A percentile compares a stretch with the other conserved stretches of the same genome.
phyloP scores from a whole-genome alignment of 2,329 filamentous ascomycete species.

The Reticulascus tulasneorum region DNA sequence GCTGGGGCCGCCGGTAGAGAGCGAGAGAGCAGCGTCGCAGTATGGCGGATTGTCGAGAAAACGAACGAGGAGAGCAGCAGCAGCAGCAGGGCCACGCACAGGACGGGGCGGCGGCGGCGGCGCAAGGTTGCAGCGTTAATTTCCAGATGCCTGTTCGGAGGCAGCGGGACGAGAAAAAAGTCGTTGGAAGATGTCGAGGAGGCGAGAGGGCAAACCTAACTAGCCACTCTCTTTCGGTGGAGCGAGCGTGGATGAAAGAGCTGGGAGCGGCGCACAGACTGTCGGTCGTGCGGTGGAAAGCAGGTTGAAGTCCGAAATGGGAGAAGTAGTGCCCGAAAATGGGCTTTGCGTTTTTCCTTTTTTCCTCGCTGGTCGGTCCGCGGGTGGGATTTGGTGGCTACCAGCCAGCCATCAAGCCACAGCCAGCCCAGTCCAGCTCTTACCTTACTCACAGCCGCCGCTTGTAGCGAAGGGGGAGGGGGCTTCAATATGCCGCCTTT shows the following conservation, averaged over 20 bases:
- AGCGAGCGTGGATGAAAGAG: background rate
- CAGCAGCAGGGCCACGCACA: background rate
- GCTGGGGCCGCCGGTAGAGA: too few species aligned
- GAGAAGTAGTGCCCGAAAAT: slow-evolving; percentile 9
- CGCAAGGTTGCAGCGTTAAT: slow-evolving; percentile 17
- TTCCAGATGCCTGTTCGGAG: slow-evolving; percentile 14
- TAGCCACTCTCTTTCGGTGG: background rate
- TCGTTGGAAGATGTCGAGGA: slow-evolving; percentile 6
- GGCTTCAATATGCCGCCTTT: too few species aligned
- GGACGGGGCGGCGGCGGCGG: slow-evolving; percentile 10
- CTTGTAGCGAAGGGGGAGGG: too few species aligned
- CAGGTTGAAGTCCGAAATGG: slow-evolving; percentile 9
- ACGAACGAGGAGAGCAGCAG: background rate
- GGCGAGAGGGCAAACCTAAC: background rate
- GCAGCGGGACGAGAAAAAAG: slow-evolving; percentile 1
- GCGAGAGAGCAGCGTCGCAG: too few species aligned
- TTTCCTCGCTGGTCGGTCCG: background rate
- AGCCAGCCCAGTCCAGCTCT: too few species aligned
- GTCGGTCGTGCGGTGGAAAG: slow-evolving; percentile 6
- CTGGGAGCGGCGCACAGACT: slow-evolving; percentile 12
- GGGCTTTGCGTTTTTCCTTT: background rate
- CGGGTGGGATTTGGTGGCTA: too few species aligned
- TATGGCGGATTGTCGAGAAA: background rate
- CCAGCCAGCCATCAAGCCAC: too few species aligned
- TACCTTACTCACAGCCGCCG: too few species aligned